Conservation (phyloP, 176 grass and related monocot species). For the Triticum dicoccoides region DNA sequence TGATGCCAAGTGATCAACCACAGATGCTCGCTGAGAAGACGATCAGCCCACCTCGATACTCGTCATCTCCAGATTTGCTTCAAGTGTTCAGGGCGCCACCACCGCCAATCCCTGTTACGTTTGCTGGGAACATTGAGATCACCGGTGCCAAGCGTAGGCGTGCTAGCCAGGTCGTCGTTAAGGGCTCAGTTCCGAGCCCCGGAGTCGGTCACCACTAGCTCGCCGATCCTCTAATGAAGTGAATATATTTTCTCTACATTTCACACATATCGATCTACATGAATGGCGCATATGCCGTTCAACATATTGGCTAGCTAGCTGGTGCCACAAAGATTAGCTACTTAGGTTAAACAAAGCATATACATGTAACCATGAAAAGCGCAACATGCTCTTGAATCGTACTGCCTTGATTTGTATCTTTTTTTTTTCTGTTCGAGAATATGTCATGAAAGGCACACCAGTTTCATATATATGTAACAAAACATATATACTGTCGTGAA, state of each 20-base stretch:
- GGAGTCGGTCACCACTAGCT: conserved; percentile 51
- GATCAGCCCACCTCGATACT: not conserved
- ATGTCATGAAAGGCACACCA: not conserved
- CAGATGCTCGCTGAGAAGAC: not conserved
- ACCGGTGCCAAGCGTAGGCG: not conserved
- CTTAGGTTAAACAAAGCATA: not conserved
- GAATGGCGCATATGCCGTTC: too few species aligned
- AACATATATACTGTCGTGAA: not conserved
- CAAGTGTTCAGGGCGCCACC: conserved; percentile 12
- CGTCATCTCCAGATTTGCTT: not conserved
- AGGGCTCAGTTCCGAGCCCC: conserved; percentile 49
- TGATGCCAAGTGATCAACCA: conserved; percentile 19
- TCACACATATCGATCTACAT: not conserved
- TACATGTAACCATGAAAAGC: not conserved
- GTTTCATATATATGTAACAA: not conserved
- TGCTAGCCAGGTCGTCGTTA: conserved; percentile 13
- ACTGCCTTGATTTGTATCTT: conserved; percentile 13
- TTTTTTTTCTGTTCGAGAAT: not conserved
- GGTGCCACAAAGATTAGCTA: not conserved
- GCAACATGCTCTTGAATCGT: not conserved
- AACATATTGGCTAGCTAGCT: not conserved
- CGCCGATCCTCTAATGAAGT: not conserved
- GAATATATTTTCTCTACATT: not conserved
- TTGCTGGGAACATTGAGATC: not conserved
- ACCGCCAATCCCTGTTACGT: not conserved